Evolutionary conservation across 129 eudicot species (phyloP).

Genomic region (Tagetes patula): DNA sequence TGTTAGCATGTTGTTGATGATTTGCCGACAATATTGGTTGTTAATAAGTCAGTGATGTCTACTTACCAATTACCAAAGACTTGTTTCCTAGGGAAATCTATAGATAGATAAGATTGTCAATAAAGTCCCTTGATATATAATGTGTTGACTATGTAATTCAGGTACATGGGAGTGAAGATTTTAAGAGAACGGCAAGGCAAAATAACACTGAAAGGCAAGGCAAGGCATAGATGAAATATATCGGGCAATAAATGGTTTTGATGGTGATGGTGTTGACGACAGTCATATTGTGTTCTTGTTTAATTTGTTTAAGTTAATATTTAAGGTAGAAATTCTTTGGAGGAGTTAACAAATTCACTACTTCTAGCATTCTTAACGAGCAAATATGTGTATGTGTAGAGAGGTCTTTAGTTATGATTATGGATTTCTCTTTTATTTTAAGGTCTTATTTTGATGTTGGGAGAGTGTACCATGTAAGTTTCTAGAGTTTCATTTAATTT

Average conservation of each 20-base stretch:
- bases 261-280: not conserved
- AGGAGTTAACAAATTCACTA: not conserved
- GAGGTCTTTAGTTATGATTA: not conserved
- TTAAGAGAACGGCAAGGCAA: constrained; percentile 56
- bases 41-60: too few relatives aligned
- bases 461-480: not conserved
- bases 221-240: constrained; percentile 23
- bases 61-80: too few relatives aligned
- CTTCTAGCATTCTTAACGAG: constrained; percentile 1
- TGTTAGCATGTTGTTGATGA: too few relatives aligned
- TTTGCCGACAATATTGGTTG: too few relatives aligned
- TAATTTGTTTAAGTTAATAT: not conserved
- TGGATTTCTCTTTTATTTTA: not conserved
- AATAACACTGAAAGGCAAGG: constrained; percentile 31
- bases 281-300: not conserved
- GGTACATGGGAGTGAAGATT: constrained; percentile 98
- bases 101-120: too few relatives aligned
- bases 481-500: not conserved
- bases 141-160: constrained; percentile 23
- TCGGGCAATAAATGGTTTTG: not conserved
- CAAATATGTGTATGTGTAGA: not conserved
- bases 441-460: not conserved
- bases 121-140: not conserved
- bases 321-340: constrained; percentile 7
- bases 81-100: too few relatives aligned